A percentile compares a stretch with the other conserved stretches of the same genome.
These are phyloP conservation scores for Orychophragmus violaceus DNA, from an alignment of 345 rosid species.

Conservation along the genomic window DNA sequence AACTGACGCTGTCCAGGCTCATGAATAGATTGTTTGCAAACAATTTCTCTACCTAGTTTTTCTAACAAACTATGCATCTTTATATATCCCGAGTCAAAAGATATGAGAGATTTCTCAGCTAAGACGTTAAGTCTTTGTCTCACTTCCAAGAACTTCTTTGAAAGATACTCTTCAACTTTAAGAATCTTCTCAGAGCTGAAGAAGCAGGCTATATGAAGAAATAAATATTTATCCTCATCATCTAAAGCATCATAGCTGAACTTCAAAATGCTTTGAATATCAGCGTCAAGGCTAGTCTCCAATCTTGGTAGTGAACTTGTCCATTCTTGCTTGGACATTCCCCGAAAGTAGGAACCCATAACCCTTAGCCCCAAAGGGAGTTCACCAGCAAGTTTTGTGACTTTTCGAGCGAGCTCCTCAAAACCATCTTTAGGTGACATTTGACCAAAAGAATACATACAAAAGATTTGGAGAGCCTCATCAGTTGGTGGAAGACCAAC, in stretches of 20 bases:
- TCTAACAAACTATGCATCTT: background rate
- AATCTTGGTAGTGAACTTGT: background rate
- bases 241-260: background rate
- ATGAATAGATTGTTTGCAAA: background rate
- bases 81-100: background rate
- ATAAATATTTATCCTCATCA: background rate
- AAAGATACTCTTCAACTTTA: background rate
- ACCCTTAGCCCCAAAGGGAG: constrained; percentile 1
- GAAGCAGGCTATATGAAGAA: constrained; percentile 1
- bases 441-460: background rate
- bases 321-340: background rate
- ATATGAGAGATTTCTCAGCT: background rate
- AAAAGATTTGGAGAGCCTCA: background rate
- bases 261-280: background rate
- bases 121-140: background rate
- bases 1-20: constrained; percentile 13
- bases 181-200: background rate
- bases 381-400: background rate
- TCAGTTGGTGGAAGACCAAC: background rate
- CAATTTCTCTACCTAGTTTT: background rate
- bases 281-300: background rate
- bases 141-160: background rate
- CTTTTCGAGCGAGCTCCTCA: background rate
- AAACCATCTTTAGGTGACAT: background rate
- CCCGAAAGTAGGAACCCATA: background rate